Evolutionary conservation across 2,329 filamentous ascomycete genomes (phyloP).

Genomic region (Pseudopithomyces maydicus): DNA sequence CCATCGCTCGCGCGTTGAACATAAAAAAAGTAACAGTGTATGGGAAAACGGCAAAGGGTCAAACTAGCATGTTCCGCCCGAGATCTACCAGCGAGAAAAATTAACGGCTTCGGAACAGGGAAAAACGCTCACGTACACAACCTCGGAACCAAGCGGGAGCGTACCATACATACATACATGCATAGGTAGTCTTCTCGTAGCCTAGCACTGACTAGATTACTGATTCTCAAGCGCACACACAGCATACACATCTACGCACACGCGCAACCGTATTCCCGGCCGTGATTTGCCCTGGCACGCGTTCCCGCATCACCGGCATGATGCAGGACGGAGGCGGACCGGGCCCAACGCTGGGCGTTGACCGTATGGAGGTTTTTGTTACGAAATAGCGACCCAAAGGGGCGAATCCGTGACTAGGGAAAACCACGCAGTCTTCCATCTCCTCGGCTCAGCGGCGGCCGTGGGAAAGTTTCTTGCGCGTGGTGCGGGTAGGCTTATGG

Average conservation of each 20-base stretch:
- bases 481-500: not conserved
- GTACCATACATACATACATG: too few relatives aligned
- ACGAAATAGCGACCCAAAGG: constrained; percentile 27
- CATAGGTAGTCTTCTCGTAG: too few relatives aligned
- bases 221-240: not conserved
- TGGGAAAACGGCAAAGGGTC: too few relatives aligned
- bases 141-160: not conserved
- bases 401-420: not conserved
- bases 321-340: constrained; percentile 10
- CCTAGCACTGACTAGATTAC: too few relatives aligned
- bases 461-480: not conserved
- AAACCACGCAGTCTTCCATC: constrained; percentile 16
- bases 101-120: too few relatives aligned
- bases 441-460: constrained; percentile 26
- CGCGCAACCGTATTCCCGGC: not conserved
- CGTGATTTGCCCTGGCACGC: not conserved
- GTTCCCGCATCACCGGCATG: constrained; percentile 4
- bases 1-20: not conserved
- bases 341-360: constrained; percentile 23
- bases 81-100: too few relatives aligned
- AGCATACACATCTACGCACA: not conserved
- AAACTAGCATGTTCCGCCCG: too few relatives aligned
- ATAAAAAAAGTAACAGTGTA: not conserved
- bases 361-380: constrained; percentile 20
- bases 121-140: not conserved